Percentiles rank a stretch among this genome's conserved stretches.
Conservation (phyloP, 169 alveolate genomes). For the Theileria annulata region DNA sequence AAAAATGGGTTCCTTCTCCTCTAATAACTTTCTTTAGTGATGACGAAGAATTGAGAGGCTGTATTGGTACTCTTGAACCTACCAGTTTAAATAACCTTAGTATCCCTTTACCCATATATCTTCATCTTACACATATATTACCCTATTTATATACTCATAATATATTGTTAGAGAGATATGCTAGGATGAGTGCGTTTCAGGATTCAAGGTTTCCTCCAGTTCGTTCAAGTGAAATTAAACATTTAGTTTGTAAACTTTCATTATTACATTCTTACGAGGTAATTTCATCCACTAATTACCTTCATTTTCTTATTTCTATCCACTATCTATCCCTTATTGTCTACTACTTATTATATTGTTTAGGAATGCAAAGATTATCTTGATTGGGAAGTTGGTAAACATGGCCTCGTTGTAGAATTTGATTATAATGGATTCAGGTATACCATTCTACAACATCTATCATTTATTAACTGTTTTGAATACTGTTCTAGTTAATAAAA, state of each 20-base stretch:
- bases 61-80: slow-evolving; percentile 52
- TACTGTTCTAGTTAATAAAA: too few relatives aligned
- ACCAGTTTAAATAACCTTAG: slow-evolving; percentile 20
- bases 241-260: slow-evolving; percentile 37
- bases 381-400: slow-evolving; percentile 75
- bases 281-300: too few relatives aligned
- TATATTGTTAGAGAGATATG: slow-evolving; percentile 33
- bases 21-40: neutral
- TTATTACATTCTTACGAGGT: slow-evolving; percentile 61
- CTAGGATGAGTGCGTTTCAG: slow-evolving; percentile 45
- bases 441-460: too few relatives aligned
- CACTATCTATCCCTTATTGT: too few relatives aligned
- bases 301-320: too few relatives aligned
- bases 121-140: neutral
- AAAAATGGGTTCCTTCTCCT: slow-evolving; percentile 27
- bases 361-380: slow-evolving; percentile 59
- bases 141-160: too few relatives aligned
- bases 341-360: too few relatives aligned
- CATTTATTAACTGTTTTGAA: neutral
- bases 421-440: slow-evolving; percentile 37
- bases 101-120: neutral
- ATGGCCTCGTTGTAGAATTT: slow-evolving; percentile 64
- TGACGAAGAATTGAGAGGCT: slow-evolving; percentile 49
- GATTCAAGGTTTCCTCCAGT: slow-evolving; percentile 44
- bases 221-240: slow-evolving; percentile 13